A percentile compares a stretch with the other conserved stretches of the same genome.
Evolutionary conservation across 2,329 filamentous ascomycete species (phyloP).

Genomic region (Aspergillus tanneri): DNA sequence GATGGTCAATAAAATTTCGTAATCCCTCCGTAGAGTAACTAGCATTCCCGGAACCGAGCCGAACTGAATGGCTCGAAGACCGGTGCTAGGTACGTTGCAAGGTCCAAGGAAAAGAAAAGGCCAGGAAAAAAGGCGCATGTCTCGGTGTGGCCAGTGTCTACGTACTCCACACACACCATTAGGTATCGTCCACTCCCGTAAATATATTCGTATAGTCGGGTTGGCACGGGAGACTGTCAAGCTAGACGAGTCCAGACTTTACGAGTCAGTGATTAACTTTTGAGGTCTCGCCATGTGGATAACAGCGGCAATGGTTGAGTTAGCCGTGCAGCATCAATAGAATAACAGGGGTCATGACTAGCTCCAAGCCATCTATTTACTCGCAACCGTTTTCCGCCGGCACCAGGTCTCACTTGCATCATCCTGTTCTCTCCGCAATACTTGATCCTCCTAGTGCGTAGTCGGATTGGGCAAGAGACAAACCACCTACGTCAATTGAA

Average conservation of each 20-base stretch:
- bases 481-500: neutral
- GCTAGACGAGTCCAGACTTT: neutral
- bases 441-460: too few species aligned
- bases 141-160: too few species aligned
- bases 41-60: too few species aligned
- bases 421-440: neutral
- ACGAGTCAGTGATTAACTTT: constrained; percentile 3
- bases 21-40: neutral
- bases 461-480: too few species aligned
- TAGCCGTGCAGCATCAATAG: neutral
- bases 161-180: too few species aligned
- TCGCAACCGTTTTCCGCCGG: neutral
- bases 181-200: too few species aligned
- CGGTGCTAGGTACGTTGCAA: too few species aligned
- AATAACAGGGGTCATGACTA: neutral
- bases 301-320: constrained; percentile 3
- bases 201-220: too few species aligned
- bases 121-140: too few species aligned
- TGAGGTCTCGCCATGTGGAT: constrained; percentile 6
- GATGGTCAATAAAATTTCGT: neutral
- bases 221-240: too few species aligned
- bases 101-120: too few species aligned
- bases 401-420: constrained; percentile 1
- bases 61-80: too few species aligned
- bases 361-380: neutral